Evolutionary conservation across 257 asterid genomes (phyloP).

Genomic region (Linderniella brevidens): DNA sequence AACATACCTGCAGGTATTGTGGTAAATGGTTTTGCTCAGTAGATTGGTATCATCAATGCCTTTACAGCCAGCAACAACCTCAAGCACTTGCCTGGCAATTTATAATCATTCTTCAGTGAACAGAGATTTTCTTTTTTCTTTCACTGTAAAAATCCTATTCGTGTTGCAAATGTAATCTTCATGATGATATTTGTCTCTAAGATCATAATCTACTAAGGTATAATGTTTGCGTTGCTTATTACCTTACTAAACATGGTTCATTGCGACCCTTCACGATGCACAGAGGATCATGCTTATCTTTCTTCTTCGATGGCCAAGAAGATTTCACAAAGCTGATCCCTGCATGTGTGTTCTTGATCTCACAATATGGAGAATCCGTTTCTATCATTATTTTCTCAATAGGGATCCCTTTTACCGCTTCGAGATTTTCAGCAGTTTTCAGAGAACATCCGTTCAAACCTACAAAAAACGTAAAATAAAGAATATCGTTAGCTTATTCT

Average conservation of each 20-base stretch:
- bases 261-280: conserved; percentile 90
- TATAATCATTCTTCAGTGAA: conserved; percentile 1
- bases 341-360: conserved; percentile 79
- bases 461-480: conserved; percentile 11
- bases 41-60: conserved; percentile 55
- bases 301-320: conserved; percentile 78
- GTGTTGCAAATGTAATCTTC: not conserved
- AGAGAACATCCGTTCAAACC: conserved; percentile 90
- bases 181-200: not conserved
- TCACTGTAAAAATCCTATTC: not conserved
- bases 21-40: conserved; percentile 63
- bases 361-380: conserved; percentile 95
- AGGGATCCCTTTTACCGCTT: conserved; percentile 77
- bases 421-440: conserved; percentile 69
- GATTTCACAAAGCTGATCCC: conserved; percentile 65
- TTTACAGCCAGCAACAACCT: conserved; percentile 86
- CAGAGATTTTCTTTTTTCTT: not conserved
- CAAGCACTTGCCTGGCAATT: conserved; percentile 78
- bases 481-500: no score
- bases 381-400: conserved; percentile 76
- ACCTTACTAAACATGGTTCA: conserved; percentile 91
- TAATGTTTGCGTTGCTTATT: conserved; percentile 12
- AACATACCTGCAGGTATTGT: conserved; percentile 72
- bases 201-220: not conserved
- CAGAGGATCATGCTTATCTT: conserved; percentile 64